These are phyloP conservation scores for Rickenella mellea DNA, from an alignment of 768 basidiomycete genomes.

Conservation along the genomic window DNA sequence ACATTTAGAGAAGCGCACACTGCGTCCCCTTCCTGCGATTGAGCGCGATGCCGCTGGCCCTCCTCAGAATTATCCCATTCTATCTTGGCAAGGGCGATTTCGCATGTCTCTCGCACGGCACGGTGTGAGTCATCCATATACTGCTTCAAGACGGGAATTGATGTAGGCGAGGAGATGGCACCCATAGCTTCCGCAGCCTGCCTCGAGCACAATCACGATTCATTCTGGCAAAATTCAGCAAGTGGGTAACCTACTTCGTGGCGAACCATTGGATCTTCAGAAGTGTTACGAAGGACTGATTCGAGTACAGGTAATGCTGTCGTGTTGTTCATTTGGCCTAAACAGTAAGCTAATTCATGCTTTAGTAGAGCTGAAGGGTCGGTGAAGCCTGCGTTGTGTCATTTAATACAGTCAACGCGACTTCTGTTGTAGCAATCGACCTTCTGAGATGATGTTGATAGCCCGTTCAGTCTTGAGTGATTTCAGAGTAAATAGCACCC, in stretches of 20 bases:
- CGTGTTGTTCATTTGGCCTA: constrained; percentile 78
- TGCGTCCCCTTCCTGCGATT: constrained; percentile 13
- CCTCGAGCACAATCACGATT: constrained; percentile 3
- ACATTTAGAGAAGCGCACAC: constrained; percentile 28
- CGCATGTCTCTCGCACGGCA: constrained; percentile 88
- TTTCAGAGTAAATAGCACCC: constrained; percentile 89
- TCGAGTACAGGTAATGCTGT: constrained; percentile 75
- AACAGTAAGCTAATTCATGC: constrained; percentile 94
- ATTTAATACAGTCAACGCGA: constrained; percentile 8
- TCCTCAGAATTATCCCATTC: constrained; percentile 83
- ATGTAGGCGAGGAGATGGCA: constrained; percentile 66
- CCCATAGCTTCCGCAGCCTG: constrained; percentile 99
- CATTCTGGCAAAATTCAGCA: not conserved
- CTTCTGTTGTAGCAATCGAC: constrained; percentile 25
- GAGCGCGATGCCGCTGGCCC: constrained; percentile 37
- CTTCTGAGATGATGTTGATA: constrained; percentile 77
- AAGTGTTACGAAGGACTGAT: constrained; percentile 54
- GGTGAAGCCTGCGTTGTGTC: constrained; percentile 53
- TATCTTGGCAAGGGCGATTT: constrained; percentile 93
- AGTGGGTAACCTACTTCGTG: constrained; percentile 62
- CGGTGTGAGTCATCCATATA: constrained; percentile 65
- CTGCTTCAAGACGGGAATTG: constrained; percentile 60
- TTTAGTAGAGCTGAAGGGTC: constrained; percentile 89
- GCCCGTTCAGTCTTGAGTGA: constrained; percentile 71
- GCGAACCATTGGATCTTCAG: constrained; percentile 91